Evolutionary conservation across 2,329 filamentous ascomycete species (phyloP).

Genomic region (Annulohypoxylon truncatum): DNA sequence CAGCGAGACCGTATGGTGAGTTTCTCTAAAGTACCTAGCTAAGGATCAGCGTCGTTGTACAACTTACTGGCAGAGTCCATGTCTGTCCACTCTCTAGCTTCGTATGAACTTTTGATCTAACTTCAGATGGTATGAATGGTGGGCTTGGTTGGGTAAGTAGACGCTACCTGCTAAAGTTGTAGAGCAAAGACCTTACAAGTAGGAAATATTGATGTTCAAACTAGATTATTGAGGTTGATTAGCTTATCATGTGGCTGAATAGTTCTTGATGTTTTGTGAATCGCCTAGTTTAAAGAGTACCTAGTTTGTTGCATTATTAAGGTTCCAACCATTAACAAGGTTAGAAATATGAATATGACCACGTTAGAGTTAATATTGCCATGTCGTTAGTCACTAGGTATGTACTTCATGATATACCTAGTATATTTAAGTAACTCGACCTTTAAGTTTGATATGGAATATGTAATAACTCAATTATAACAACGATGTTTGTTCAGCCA

Average conservation of each 20-base stretch:
- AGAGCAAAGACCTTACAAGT: not conserved
- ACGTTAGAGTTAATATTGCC: no score
- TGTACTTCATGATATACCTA: not conserved
- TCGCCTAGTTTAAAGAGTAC: no score
- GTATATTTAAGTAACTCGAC: not conserved
- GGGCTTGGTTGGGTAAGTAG: not conserved
- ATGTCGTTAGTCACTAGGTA: no score
- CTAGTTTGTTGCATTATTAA: no score
- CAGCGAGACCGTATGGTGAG: not conserved
- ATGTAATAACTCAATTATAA: not conserved
- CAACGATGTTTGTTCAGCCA: not conserved
- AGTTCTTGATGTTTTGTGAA: not conserved
- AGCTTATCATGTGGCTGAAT: not conserved
- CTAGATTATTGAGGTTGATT: not conserved
- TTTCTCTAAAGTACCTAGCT: not conserved
- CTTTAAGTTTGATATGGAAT: not conserved
- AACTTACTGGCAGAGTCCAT: not conserved
- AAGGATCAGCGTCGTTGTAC: slow-evolving; percentile 9
- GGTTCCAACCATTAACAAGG: not conserved
- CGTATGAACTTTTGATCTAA: not conserved
- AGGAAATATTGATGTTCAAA: not conserved
- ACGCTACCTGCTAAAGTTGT: not conserved
- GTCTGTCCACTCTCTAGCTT: not conserved
- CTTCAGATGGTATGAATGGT: not conserved
- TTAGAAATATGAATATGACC: not conserved